Conservation (phyloP, 371 early-diverging fungal species). For the Umbelopsis sp. region DNA sequence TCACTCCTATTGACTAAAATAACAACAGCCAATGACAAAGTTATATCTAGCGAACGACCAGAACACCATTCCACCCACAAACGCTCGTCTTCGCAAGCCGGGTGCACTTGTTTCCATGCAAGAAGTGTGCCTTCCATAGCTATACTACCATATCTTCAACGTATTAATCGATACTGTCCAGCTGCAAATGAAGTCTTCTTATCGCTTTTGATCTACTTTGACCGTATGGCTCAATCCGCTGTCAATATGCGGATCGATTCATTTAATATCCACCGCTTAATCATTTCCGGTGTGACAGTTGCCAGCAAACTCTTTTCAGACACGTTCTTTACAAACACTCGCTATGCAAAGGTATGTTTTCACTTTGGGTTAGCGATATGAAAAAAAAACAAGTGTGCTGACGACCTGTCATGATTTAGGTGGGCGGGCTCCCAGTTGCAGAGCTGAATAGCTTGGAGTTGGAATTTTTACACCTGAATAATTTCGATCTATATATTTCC, state of each 20-base stretch:
- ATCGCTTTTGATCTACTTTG: constrained; percentile 82
- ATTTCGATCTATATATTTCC: constrained; percentile 77
- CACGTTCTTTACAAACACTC: constrained; percentile 89
- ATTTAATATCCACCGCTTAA: constrained; percentile 87
- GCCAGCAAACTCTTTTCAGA: constrained; percentile 87
- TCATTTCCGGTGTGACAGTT: constrained; percentile 84
- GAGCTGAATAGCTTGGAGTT: constrained; percentile 92
- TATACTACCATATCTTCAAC: constrained; percentile 77
- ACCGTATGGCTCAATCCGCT: constrained; percentile 66
- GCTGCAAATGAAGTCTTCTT: constrained; percentile 87
- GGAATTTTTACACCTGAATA: constrained; percentile 77
- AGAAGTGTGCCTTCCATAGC: constrained; percentile 88
- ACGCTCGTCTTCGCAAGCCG: constrained; percentile 23
- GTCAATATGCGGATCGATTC: constrained; percentile 76
- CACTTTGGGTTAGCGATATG: no score
- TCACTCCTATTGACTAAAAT: constrained; percentile 62
- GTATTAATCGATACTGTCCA: constrained; percentile 92
- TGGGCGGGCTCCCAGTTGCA: constrained; percentile 89
- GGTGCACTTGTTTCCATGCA: constrained; percentile 80
- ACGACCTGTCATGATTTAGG: constrained; percentile 47
- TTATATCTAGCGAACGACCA: constrained; percentile 29
- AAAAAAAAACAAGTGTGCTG: not conserved
- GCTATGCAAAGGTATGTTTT: constrained; percentile 77
- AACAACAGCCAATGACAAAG: constrained; percentile 54
- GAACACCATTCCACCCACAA: not conserved